Base-by-base conservation (phyloP, 306 rosid species). In the Ceratonia siliqua region DNA sequence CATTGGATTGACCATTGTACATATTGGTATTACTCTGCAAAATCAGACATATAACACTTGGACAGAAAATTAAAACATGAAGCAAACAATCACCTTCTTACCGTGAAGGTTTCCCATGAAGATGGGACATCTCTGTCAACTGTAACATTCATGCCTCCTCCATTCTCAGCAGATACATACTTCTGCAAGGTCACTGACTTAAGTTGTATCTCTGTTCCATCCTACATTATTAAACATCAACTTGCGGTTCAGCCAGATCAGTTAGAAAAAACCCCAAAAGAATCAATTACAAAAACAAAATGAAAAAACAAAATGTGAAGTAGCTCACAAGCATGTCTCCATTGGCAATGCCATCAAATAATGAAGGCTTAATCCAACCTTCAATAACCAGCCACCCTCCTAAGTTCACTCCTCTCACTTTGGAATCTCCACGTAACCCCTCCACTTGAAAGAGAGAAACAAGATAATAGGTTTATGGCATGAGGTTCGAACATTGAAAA, bases 331-430 rank as follows among this genome's bases (percentile, higher is more conserved):
- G 91, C 97, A 94, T 88, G 83, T 94, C 96, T 81, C 86, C 90
- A 85, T 91, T 89, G 86, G 92, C 85, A 84, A 94, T 94, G 81
- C 87, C 98, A 85, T 91, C 96, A 84, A 94, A 91, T 67, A 94
- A 81, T 59, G 98, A 89, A 76, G 98, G 94, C 83, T 94, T 89
- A 65, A 94, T 94, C 98, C 98, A 94, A 72, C 97, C 98, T 87
- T 94, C 96, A 67, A 91, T 80, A 6, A 91, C 96, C 84, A 94
- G 78, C 97, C 96, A 94, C 38, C 98, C 97, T 79, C 98, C 98
- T 76, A 94, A 89, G 82, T 94, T 94, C 80, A 94, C 96, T 68
- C 92, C 96, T 83, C 87, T 89, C 39, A 88, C 94, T 74, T 89
- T 85, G 69, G 87, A 81, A 82, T 67, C 81, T 62, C 85, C 89